Percentiles rank a stretch among this genome's conserved stretches.
These are phyloP conservation scores for Marvania coccoides DNA, from an alignment of 139 green algal genomes.

Conservation along the genomic window DNA sequence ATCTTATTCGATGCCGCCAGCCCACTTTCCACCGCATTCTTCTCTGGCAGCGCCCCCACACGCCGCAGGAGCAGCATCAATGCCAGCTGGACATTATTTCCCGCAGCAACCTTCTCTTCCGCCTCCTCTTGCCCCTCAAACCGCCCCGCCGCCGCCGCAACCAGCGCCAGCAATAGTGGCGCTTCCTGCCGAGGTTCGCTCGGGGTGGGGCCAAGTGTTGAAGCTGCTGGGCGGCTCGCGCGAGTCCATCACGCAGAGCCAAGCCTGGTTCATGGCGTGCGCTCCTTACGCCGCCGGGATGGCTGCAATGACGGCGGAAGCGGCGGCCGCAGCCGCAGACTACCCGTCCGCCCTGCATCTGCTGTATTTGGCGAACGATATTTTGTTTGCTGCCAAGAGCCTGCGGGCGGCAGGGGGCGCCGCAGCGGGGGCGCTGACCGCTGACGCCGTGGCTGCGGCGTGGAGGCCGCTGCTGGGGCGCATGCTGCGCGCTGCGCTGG, in stretches of 20 bases:
- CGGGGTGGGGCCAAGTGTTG: constrained; percentile 32
- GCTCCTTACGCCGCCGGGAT: constrained; percentile 48
- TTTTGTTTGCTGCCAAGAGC: constrained; percentile 63
- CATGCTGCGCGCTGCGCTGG: constrained; percentile 11
- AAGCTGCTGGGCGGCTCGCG: constrained; percentile 38
- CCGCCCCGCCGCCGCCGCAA: neutral
- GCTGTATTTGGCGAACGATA: constrained; percentile 85
- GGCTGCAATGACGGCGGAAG: constrained; percentile 34
- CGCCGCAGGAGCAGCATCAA: too few species aligned
- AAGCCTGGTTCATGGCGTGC: constrained; percentile 82
- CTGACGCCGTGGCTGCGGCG: constrained; percentile 15
- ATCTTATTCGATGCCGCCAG: too few species aligned
- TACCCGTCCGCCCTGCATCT: constrained; percentile 67
- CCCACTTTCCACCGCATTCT: too few species aligned
- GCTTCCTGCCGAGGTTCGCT: constrained; percentile 19
- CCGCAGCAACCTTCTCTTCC: too few species aligned
- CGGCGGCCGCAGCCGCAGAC: neutral
- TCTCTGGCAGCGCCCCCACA: too few species aligned
- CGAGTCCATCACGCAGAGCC: constrained; percentile 67
- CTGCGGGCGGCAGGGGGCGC: constrained; percentile 1
- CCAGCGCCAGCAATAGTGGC: neutral
- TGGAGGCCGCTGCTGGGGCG: constrained; percentile 26
- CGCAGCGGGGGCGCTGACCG: neutral
- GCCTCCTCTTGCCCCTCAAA: too few species aligned
- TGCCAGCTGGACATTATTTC: too few species aligned